Percentiles rank a stretch among this genome's conserved stretches.
Evolutionary conservation across 73 alveolate genomes (phyloP).

Genomic region (Paramecium primaurelia): DNA sequence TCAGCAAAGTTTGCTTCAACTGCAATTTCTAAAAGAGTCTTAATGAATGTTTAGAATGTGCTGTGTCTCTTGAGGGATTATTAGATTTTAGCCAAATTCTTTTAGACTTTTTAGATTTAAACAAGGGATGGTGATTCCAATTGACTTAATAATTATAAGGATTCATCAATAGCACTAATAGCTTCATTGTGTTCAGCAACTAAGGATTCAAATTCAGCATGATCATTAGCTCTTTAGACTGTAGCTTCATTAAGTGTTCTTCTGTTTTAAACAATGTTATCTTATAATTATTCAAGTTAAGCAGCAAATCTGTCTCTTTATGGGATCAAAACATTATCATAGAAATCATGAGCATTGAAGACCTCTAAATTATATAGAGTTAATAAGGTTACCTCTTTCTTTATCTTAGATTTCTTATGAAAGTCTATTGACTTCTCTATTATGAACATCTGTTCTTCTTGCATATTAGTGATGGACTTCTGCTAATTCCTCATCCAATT

Average conservation of each 20-base stretch:
- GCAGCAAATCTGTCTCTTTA: slow-evolving; percentile 44
- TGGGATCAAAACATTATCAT: slow-evolving; percentile 53
- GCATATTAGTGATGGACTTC: slow-evolving; percentile 3
- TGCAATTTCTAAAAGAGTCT: slow-evolving; percentile 36
- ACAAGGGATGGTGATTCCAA: slow-evolving; percentile 35
- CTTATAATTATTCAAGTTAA: slow-evolving; percentile 21
- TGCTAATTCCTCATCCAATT: slow-evolving; percentile 17
- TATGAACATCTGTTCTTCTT: slow-evolving; percentile 50
- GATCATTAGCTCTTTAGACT: slow-evolving; percentile 29
- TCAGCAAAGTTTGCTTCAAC: slow-evolving; percentile 44
- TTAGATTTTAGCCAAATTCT: slow-evolving; percentile 16
- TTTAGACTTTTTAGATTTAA: slow-evolving; percentile 29
- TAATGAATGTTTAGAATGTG: slow-evolving; percentile 45
- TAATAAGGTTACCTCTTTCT: slow-evolving; percentile 32
- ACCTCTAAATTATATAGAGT: neutral
- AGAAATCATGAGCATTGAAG: slow-evolving; percentile 48
- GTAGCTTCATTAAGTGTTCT: slow-evolving; percentile 3
- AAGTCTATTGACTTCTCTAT: slow-evolving; percentile 42
- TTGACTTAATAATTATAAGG: neutral
- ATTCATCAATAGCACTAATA: slow-evolving; percentile 36
- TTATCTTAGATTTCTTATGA: slow-evolving; percentile 46
- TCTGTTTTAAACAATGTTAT: slow-evolving; percentile 40
- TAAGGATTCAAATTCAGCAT: slow-evolving; percentile 33
- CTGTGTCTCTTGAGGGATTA: slow-evolving; percentile 38
- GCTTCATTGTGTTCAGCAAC: slow-evolving; percentile 53